Percentiles rank a stretch among this genome's conserved stretches.
Conservation (phyloP, 2,329 filamentous ascomycete species). For the Xylariaceae sp. region DNA sequence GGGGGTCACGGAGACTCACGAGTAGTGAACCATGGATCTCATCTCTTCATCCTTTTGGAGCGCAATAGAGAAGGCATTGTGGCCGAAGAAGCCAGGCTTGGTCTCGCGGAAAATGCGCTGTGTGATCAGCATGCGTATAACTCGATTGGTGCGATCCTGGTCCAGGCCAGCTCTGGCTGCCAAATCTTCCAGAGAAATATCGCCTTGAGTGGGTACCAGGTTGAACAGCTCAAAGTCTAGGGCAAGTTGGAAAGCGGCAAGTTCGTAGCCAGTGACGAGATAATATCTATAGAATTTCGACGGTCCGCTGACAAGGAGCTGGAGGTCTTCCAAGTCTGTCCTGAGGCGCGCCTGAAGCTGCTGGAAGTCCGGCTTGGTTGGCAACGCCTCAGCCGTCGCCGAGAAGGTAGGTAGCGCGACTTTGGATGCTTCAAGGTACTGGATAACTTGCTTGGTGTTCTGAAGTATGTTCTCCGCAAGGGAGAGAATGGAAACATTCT, state of each 20-base stretch:
- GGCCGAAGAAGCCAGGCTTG: slow-evolving; percentile 18
- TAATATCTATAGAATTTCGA: neutral
- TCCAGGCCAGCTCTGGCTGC: slow-evolving; percentile 24
- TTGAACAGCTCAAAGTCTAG: slow-evolving; percentile 29
- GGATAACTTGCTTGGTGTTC: neutral
- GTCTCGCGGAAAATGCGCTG: slow-evolving; percentile 26
- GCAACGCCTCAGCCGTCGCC: neutral
- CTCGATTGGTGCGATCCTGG: slow-evolving; percentile 22
- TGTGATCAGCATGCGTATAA: slow-evolving; percentile 25
- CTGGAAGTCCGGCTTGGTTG: slow-evolving; percentile 2
- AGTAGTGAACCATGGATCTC: slow-evolving; percentile 18
- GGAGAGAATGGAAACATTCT: neutral
- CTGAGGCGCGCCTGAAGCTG: neutral
- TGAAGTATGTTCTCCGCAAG: neutral
- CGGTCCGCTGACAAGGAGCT: slow-evolving; percentile 3
- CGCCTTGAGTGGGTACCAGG: slow-evolving; percentile 19
- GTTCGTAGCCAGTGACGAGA: neutral
- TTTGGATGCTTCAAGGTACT: neutral
- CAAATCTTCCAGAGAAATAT: slow-evolving; percentile 22
- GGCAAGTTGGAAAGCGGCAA: slow-evolving; percentile 15
- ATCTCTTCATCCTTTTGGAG: slow-evolving; percentile 20
- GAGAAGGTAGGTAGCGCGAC: neutral
- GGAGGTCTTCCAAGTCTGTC: slow-evolving; percentile 1
- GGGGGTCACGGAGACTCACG: neutral
- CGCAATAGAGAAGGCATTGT: slow-evolving; percentile 18